Base-by-base conservation (phyloP, 2,329 filamentous ascomycete species). In the Stenocarpella maydis region DNA sequence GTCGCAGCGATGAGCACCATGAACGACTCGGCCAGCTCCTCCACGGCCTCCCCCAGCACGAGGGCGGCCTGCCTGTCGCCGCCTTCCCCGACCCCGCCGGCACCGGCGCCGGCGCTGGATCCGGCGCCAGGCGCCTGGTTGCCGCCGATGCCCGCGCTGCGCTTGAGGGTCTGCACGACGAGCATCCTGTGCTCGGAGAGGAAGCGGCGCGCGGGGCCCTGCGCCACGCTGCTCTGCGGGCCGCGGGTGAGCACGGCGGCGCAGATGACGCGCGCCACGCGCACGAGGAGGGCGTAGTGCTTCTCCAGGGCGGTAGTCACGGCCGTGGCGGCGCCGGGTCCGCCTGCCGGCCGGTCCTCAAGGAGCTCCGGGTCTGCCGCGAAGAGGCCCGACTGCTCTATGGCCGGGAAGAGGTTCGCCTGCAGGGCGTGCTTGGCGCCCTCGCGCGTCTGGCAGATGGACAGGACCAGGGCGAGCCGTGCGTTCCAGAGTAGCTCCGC, bases 351-450 rank as follows among this genome's bases (percentile, higher is more conserved):
- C 87, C 87, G 87, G 69, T 95, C 89, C 71, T 97, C 94, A 67
- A 99, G 89, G 67, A 99, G 89, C 79, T 99, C 96, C 0, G 96
- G 96, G 78, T 99, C 96, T 15, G 92, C 92, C 10, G 90, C 85
- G 78, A 98, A 99, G 26, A 98, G 86, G n/a, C 90, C 89, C 0
- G 94, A 97, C 68, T 91, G 88, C 72, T 92, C 91, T 34, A 98
- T 83, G 0, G 93, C 87, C 53, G 91, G 88, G 82, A 99, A 95
- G 6, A 99, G 86, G 71, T 95, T 95, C 10, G 93, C 92, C 75
- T 97, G 94, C 50, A 98, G 85, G n/a, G 98, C 89, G 72, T 93
- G 90, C 69, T 91, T 91, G 55, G 96, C 95, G 34, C 96, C 97
- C n/a, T 87, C 83, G 69, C 92, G 90, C 1, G 92, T 95, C 78